Conservation (phyloP, 768 basidiomycete genomes). For the Mycena metata region DNA sequence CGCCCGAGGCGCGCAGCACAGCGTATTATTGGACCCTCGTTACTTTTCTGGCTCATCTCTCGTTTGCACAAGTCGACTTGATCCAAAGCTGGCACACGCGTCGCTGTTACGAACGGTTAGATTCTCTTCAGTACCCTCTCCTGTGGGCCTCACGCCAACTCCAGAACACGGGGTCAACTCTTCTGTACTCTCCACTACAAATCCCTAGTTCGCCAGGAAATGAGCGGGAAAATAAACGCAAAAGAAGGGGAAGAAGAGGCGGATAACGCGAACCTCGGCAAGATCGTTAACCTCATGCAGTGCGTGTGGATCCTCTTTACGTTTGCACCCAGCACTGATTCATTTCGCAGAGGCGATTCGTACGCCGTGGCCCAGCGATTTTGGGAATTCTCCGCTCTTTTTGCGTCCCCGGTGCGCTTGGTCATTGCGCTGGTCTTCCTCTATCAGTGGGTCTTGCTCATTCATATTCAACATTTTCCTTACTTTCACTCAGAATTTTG, state of each 20-base stretch:
- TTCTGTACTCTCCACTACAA: slow-evolving; percentile 81
- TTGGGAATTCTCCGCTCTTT: slow-evolving; percentile 79
- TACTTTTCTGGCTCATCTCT: slow-evolving; percentile 72
- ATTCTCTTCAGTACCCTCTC: neutral
- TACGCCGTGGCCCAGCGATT: slow-evolving; percentile 80
- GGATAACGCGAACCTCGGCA: slow-evolving; percentile 71
- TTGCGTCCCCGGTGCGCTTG: slow-evolving; percentile 72
- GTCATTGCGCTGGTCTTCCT: slow-evolving; percentile 78
- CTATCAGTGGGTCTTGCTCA: slow-evolving; percentile 63
- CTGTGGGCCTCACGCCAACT: neutral
- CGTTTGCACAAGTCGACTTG: slow-evolving; percentile 76
- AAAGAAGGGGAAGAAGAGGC: slow-evolving; percentile 54
- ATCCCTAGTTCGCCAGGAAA: slow-evolving; percentile 70
- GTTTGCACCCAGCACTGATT: slow-evolving; percentile 18
- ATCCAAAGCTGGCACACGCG: slow-evolving; percentile 77
- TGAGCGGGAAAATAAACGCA: slow-evolving; percentile 59
- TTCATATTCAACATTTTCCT: slow-evolving; percentile 4
- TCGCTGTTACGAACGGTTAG: slow-evolving; percentile 68
- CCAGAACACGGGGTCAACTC: slow-evolving; percentile 75
- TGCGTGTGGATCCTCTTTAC: slow-evolving; percentile 48
- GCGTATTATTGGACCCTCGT: slow-evolving; percentile 73
- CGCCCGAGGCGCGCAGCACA: slow-evolving; percentile 54
- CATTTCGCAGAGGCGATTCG: slow-evolving; percentile 68
- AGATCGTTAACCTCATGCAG: slow-evolving; percentile 84
- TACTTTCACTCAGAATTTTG: slow-evolving; percentile 62